Conservation (phyloP, 441 rosid species). For the Gossypium gossypioides region DNA sequence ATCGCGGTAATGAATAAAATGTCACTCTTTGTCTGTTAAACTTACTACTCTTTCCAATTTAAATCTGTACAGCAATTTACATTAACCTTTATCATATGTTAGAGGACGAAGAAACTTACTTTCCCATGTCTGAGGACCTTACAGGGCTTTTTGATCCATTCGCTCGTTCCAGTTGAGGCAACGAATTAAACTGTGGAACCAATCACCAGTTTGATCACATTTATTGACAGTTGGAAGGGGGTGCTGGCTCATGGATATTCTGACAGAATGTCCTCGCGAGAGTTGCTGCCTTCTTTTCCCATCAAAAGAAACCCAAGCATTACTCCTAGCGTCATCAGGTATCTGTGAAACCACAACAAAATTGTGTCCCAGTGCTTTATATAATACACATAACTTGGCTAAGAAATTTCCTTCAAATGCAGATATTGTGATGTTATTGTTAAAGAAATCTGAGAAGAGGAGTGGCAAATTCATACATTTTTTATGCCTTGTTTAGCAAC, state of each 20-base stretch:
- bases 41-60: not conserved
- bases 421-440: not conserved
- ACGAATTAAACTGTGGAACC: slow-evolving; percentile 88
- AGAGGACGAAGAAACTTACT: slow-evolving; percentile 5
- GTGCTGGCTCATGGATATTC: slow-evolving; percentile 83
- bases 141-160: slow-evolving; percentile 80
- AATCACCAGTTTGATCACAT: slow-evolving; percentile 86
- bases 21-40: not conserved
- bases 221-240: slow-evolving; percentile 93
- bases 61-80: slow-evolving; percentile 42
- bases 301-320: slow-evolving; percentile 94
- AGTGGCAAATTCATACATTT: not conserved
- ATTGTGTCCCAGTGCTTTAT: not conserved
- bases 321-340: slow-evolving; percentile 85
- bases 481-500: not conserved
- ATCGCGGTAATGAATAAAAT: slow-evolving; percentile 9
- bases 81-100: slow-evolving; percentile 18
- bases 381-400: not conserved
- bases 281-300: slow-evolving; percentile 97
- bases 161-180: slow-evolving; percentile 97
- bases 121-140: slow-evolving; percentile 16
- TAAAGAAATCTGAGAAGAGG: not conserved
- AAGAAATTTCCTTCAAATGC: not conserved
- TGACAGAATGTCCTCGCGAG: slow-evolving; percentile 84
- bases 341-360: slow-evolving; percentile 37